Evolutionary conservation across 2,329 filamentous ascomycete genomes (phyloP), one percentile per base, ranked within the genome.

Genomic region (Aspergillus felis): DNA sequence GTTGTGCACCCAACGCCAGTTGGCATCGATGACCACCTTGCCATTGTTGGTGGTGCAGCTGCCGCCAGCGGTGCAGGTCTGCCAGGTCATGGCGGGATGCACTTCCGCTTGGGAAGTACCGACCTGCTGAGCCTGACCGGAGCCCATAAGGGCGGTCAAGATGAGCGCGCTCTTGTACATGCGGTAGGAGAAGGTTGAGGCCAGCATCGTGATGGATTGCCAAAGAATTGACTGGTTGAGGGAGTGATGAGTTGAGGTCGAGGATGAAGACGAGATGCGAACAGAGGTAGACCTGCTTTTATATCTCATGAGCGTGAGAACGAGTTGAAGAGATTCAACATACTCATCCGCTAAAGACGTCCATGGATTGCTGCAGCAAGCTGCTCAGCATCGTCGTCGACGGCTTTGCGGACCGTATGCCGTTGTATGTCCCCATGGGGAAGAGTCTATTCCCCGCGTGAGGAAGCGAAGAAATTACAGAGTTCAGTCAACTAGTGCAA

Each of bases 1-100:
- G 35, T 73, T 71, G 70, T 85, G 81, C 52, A 83, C 69, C 83
- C 83, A 85, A 54, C 82, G 78, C 82, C 82, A 85, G 73, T 84
- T 85, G 60, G 81, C 65, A 65, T 84, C 81, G 58, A 85, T 70
- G 54, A 80, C 79, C 50, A 86, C 73, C 55, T 77, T 77, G 51
- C 79, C 81, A 44, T 68, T 63, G 60, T 80, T 80, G 8, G 67
- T 85, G 49, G 71, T 78, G 76, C 83, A 85, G 44, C 71, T 73
- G 51, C 81, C 80, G 57, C 71, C 72, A 35, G 69, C 66, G 38
- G 78, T 78, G 74, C 83, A 85, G 57, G 72, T 76, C 60, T 79
- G 75, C 78, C 81, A 83, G 56, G 68, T 75, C 65, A 85, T 70
- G 25, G 73, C 57, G 9, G 83, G 83, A 66, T 85, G 82, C 41